Base-by-base conservation (phyloP, 2,329 filamentous ascomycete genomes). In the Torrubiella hemipterigena region DNA sequence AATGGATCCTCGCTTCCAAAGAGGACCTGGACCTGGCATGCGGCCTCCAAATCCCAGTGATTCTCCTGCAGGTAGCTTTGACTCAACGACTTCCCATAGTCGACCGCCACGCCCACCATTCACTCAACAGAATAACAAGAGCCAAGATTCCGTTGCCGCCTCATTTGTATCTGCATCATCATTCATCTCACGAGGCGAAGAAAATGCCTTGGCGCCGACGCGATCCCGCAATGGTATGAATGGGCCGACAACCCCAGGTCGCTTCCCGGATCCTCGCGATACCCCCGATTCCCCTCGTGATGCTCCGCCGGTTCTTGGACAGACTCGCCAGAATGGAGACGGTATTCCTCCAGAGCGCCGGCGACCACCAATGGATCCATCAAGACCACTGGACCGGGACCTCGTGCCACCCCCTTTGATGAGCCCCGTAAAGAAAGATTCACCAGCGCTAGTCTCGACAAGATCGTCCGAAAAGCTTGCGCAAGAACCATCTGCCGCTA, bases 361-460 rank as follows among this genome's bases (percentile, higher is more conserved):
- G 48, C 59, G 77, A 29, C 77, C 77, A 3, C 73, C 76, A 1
- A 79, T 82, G 73, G 69, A 77, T 36, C 65, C 69, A 7, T 52
- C 67, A 6, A 59, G 69, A 19, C 68, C 69, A 7, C 58, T 63
- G 30, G 63, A 75, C 40, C 63, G 61, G 29, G 65, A 70, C 31
- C 51, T 76, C 21, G 69, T 76, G 3, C 71, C 71, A 6, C 70
- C 68, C 4, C 71, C 71, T 5, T 45, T 76, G 25, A 69, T 69
- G 54, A 73, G 67, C 41, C 62, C 65, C n/a, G 30, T 30, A 17
- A 33, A 29, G 23, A 34, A 36, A 7, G 38, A 41, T 14, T 34
- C 36, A 7, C 30, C 33, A n/a, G n/a, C n/a, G n/a, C n/a, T n/a
- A n/a, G n/a, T n/a, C n/a, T n/a, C n/a, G n/a, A n/a, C n/a, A n/a